Evolutionary conservation across 768 basidiomycete genomes (phyloP).

Genomic region (Solioccasus polychromus): DNA sequence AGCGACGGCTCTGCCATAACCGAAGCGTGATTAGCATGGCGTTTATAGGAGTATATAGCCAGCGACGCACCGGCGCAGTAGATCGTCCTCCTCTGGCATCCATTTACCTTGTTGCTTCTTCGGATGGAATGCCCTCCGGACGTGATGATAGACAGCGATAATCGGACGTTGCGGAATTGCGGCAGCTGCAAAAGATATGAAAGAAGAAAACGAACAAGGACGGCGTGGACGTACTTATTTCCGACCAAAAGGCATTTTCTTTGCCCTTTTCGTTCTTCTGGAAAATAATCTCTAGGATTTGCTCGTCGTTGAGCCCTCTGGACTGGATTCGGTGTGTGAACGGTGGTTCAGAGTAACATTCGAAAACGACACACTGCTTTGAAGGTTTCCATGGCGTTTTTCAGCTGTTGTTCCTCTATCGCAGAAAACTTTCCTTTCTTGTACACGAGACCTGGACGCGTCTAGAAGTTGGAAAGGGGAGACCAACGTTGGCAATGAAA

Average conservation of each 20-base stretch:
- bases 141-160: conserved; percentile 80
- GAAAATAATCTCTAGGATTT: conserved; percentile 65
- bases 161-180: conserved; percentile 76
- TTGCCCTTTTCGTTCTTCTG: conserved; percentile 58
- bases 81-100: conserved; percentile 61
- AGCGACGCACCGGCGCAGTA: conserved; percentile 55
- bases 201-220: conserved; percentile 1
- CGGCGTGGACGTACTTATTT: conserved; percentile 56
- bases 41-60: background rate
- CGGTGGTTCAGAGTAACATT: background rate
- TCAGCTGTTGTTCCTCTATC: conserved; percentile 67
- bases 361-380: conserved; percentile 43
- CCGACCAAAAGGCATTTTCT: conserved; percentile 74
- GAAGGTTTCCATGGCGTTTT: conserved; percentile 61
- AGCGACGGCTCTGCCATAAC: conserved; percentile 55
- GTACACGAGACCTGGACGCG: conserved; percentile 73
- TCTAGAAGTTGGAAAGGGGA: conserved; percentile 2
- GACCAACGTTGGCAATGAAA: background rate
- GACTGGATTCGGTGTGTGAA: conserved; percentile 33
- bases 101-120: conserved; percentile 68
- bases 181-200: conserved; percentile 43
- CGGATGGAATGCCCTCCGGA: conserved; percentile 69
- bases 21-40: conserved; percentile 3
- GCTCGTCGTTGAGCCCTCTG: conserved; percentile 50
- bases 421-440: conserved; percentile 87